A percentile compares a stretch with the other conserved stretches of the same genome.
phyloP scores from a whole-genome alignment of 352 stramenopile species.

The Pythium chondricola region DNA sequence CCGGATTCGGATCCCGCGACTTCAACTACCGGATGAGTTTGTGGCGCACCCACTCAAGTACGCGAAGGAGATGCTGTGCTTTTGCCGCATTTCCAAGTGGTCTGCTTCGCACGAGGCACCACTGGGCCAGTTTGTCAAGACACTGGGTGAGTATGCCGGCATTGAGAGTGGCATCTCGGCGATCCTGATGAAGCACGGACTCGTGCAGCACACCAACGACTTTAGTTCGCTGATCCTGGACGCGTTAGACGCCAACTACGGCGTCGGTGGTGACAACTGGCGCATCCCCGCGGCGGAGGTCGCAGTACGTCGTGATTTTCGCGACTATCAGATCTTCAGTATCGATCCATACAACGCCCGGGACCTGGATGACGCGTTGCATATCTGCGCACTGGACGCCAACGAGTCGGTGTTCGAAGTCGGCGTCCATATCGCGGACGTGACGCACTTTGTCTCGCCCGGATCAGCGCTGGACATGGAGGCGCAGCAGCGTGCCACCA shows the following conservation, averaged over 20 bases:
- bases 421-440: constrained; percentile 98
- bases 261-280: constrained; percentile 63
- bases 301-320: constrained; percentile 86
- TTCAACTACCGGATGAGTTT: constrained; percentile 69
- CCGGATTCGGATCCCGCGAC: constrained; percentile 59
- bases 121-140: constrained; percentile 72
- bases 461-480: constrained; percentile 92
- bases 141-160: constrained; percentile 60
- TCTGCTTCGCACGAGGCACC: constrained; percentile 38
- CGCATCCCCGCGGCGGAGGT: constrained; percentile 76
- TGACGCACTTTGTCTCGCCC: constrained; percentile 93
- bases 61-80: constrained; percentile 64
- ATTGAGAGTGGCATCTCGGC: constrained; percentile 89
- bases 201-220: constrained; percentile 71
- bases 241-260: constrained; percentile 76
- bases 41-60: constrained; percentile 47
- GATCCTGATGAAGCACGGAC: constrained; percentile 88
- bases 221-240: constrained; percentile 59
- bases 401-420: constrained; percentile 76
- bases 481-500: constrained; percentile 90
- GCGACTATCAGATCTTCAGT: constrained; percentile 90
- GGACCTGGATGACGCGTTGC: constrained; percentile 96
- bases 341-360: constrained; percentile 96
- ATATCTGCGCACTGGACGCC: constrained; percentile 75
- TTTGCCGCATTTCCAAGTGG: constrained; percentile 66